phyloP scores from a whole-genome alignment of 1,139 yeast genomes.

The Yamadazyma pseudoaaseri region DNA sequence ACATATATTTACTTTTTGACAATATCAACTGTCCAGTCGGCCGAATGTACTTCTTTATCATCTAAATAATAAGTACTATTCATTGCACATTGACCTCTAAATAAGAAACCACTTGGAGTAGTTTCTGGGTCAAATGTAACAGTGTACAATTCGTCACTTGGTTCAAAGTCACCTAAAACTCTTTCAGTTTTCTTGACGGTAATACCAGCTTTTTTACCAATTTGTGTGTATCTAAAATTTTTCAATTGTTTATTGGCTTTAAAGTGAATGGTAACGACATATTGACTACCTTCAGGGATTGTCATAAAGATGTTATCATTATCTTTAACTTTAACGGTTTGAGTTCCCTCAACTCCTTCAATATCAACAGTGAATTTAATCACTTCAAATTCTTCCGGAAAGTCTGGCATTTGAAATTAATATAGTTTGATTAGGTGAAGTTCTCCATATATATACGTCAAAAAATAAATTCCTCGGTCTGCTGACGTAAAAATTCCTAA shows the following conservation, averaged over 20 bases:
- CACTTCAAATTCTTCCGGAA: conserved; percentile 27
- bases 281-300: conserved; percentile 42
- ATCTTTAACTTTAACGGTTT: conserved; percentile 26
- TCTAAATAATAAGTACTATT: conserved; percentile 34
- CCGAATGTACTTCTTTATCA: conserved; percentile 26
- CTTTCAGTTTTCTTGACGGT: conserved; percentile 32
- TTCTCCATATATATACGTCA: no score
- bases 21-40: conserved; percentile 38
- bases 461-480: neutral
- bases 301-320: conserved; percentile 26
- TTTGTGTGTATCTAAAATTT: conserved; percentile 36
- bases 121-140: conserved; percentile 34
- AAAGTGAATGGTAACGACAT: conserved; percentile 34
- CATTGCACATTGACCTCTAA: conserved; percentile 37
- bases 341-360: conserved; percentile 30
- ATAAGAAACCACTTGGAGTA: conserved; percentile 42
- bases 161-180: conserved; percentile 32
- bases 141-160: conserved; percentile 28
- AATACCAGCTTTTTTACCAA: conserved; percentile 39
- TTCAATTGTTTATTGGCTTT: conserved; percentile 31
- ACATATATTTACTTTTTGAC: conserved; percentile 26
- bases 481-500: neutral
- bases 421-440: neutral
- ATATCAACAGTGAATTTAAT: conserved; percentile 30
- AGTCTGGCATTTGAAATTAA: neutral